Percentiles rank a stretch among this genome's conserved stretches.
Conservation (phyloP, 208 protist species). For the Naegleria lovaniensis region DNA sequence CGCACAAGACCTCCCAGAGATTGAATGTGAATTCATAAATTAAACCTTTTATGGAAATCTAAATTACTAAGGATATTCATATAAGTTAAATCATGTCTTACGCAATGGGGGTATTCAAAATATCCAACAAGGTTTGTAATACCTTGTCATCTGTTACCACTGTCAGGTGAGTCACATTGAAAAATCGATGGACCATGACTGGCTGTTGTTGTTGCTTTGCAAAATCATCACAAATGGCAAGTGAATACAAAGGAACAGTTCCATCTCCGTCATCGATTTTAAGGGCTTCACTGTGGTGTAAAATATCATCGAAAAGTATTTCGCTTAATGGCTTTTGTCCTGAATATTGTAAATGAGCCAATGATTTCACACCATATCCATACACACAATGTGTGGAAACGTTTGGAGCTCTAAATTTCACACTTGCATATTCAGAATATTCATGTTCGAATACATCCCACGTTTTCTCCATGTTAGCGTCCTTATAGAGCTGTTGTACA, state of each 20-base stretch:
- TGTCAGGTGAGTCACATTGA: neutral
- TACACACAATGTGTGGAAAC: neutral
- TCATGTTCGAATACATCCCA: neutral
- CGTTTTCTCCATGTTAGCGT: neutral
- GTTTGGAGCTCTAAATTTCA: neutral
- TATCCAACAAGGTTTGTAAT: neutral
- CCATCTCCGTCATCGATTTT: neutral
- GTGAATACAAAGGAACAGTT: neutral
- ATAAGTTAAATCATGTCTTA: too few species aligned
- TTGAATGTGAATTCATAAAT: too few species aligned
- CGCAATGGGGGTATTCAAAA: neutral
- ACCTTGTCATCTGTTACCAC: neutral
- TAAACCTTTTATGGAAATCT: too few species aligned
- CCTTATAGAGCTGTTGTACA: neutral
- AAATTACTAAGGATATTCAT: too few species aligned
- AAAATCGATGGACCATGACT: neutral
- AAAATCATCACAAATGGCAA: constrained; percentile 8
- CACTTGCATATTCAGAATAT: neutral
- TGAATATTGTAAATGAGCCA: neutral
- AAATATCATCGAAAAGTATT: neutral
- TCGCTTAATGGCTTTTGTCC: neutral
- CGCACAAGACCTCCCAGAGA: too few species aligned
- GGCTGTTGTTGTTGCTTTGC: neutral
- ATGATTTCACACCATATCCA: neutral
- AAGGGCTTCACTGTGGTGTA: neutral